A percentile compares a stretch with the other conserved stretches of the same genome.
These are phyloP conservation scores for Meripilus lineatus DNA, from an alignment of 1,284 basidiomycete species.

Conservation along the genomic window DNA sequence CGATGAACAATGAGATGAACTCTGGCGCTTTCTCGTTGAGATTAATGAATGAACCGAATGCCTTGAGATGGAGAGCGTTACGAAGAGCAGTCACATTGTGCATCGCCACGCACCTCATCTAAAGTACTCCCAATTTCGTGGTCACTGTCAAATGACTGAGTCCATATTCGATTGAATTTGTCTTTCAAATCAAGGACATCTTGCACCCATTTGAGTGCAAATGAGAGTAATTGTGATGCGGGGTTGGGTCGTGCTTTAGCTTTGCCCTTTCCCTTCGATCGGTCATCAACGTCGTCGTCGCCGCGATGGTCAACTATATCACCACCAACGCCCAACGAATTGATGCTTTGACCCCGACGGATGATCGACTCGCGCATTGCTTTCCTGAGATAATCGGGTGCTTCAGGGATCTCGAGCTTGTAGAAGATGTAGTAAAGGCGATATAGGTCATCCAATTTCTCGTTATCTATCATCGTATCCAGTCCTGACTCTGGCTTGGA, in stretches of 20 bases:
- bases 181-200: conserved; percentile 90
- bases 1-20: conserved; percentile 95
- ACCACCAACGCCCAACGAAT: conserved; percentile 35
- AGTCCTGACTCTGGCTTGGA: conserved; percentile 84
- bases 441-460: conserved; percentile 74
- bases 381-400: conserved; percentile 61
- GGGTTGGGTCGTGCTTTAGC: conserved; percentile 47
- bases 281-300: conserved; percentile 33
- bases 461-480: conserved; percentile 82
- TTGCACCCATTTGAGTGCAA: conserved; percentile 93
- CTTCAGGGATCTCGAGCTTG: conserved; percentile 65
- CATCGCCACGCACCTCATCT: conserved; percentile 67
- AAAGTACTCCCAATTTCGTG: conserved; percentile 79
- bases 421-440: conserved; percentile 83
- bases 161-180: conserved; percentile 80
- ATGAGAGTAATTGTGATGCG: conserved; percentile 40
- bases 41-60: conserved; percentile 93
- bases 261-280: conserved; percentile 51
- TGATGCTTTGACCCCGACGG: conserved; percentile 79
- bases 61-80: conserved; percentile 42
- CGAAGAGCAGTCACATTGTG: background rate
- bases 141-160: conserved; percentile 68
- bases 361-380: conserved; percentile 76
- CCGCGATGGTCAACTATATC: conserved; percentile 31
- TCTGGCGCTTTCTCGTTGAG: conserved; percentile 86